Base-by-base conservation (phyloP, 495 filamentous ascomycete species). In the Aspergillus incahuasiensis region DNA sequence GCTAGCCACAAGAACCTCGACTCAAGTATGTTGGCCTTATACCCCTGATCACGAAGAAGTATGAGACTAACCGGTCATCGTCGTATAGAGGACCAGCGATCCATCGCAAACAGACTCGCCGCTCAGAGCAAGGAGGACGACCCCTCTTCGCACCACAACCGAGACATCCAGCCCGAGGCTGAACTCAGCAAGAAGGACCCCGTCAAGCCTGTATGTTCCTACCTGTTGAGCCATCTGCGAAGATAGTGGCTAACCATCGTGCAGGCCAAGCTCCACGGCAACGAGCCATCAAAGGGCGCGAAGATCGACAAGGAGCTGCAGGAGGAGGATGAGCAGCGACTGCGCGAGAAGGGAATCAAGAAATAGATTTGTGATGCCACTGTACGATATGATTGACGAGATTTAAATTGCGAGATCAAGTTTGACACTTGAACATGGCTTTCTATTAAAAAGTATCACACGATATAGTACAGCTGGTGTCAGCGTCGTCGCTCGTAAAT, bases 41-140 rank as follows among this genome's bases (percentile, higher is more conserved):
- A 19, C 24, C 32, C 4, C 11, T n/a, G 21, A 22, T 19, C 1
- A 13, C 7, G 1, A 19, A 19, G 12, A 12, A 18, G 39, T 11
- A 48, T 34, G n/a, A 21, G 11, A 12, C 21, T 21, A 44, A 44
- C 42, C 21, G 22, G 5, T 7, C 24, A 11, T 35, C 12, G 18
- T 18, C 48, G 11, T 4, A 11, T 52, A 91, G 86, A 95, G 80
- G 89, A 92, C 64, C 71, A 89, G 63, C 80, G 90, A 60, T 81
- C 86, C 25, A 91, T 95, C 60, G 86, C 85, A 58, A 90, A 91
- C 77, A 86, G 82, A 63, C 77, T 90, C 24, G 87, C 76, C 7
- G 79, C 82, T 9, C 85, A 88, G 61, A 54, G 41, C 68, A 74
- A 58, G 66, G 81, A 74, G 62, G 22, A 44, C 20, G 60, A 73